Base-by-base conservation (phyloP, 2,329 filamentous ascomycete genomes). In the Metarhizium rileyi region DNA sequence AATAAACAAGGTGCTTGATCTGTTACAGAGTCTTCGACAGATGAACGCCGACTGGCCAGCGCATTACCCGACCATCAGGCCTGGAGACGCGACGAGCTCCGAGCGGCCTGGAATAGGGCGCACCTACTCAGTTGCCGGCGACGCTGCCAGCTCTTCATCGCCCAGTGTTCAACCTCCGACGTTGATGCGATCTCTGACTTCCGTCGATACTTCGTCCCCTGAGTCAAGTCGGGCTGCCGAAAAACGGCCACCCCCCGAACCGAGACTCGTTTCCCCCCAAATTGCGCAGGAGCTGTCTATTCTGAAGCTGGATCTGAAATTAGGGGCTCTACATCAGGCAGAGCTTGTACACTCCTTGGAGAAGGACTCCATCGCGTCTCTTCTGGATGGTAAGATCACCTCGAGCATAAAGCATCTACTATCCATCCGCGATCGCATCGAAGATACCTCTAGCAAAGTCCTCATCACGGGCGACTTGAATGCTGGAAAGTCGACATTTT, bases 401-500 rank as follows among this genome's bases (percentile, higher is more conserved):
- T 88, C 93, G 53, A 96, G 90, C 64, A 86, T 97, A 63, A 89
- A 90, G 59, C 93, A 98, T 67, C 77, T 98, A 1, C 76, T 88
- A 50, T 83, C 87, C 0, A 75, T 98, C 30, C 83, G 90, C 52
- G 93, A 97, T 57, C 84, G 93, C 48, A 98, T 98, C 54, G 93
- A 97, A 64, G 93, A 98, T 66, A 97, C 89, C 0, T 88, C 91
- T 4, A 97, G 91, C 69, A 98, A 98, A 66, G 93, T 98, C 1
- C 71, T 98, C 51, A 84, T 98, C 18, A 98, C 93, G 0, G 93
- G 93, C 61, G 93, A 98, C 64, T 70, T 98, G 48, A 98, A 98
- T 63, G 91, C 93, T 8, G 93, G 93, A 62, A 98, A 98, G 65
- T 98, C 93, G 4, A 98, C 93, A 1, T 98, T 98, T 61, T 98